Conservation (phyloP, 129 eudicot species). For the Escallonia herrerae region DNA sequence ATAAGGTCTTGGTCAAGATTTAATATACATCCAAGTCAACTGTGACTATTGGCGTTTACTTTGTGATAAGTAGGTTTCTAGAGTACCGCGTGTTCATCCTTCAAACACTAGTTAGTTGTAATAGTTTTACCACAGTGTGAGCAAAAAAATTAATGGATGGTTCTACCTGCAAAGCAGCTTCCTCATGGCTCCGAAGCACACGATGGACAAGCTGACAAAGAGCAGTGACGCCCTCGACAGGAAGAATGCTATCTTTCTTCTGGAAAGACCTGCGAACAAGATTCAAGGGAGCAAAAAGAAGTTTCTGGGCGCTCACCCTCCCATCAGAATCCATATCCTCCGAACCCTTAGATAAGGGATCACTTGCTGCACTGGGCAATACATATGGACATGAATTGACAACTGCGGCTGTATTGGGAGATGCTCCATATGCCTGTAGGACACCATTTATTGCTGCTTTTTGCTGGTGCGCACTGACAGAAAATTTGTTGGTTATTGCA, state of each 20-base stretch:
- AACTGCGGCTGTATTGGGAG: constrained; percentile 50
- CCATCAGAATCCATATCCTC: constrained; percentile 27
- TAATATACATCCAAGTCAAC: no score
- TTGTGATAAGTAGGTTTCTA: neutral
- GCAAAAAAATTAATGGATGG: neutral
- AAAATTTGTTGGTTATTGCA: constrained; percentile 86
- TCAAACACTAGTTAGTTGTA: no score
- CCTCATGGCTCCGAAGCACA: constrained; percentile 70
- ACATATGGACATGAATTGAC: constrained; percentile 85
- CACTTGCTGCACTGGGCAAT: constrained; percentile 53
- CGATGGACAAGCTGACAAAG: constrained; percentile 74
- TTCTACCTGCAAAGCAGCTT: constrained; percentile 76
- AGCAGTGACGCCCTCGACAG: constrained; percentile 80
- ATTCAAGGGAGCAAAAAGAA: constrained; percentile 54
- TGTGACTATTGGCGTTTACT: no score
- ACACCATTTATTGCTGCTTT: constrained; percentile 65
- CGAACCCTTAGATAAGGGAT: constrained; percentile 27
- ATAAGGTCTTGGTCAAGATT: no score
- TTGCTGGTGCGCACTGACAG: constrained; percentile 92
- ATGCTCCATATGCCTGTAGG: constrained; percentile 77
- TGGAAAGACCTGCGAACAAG: constrained; percentile 58
- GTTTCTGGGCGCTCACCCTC: constrained; percentile 37
- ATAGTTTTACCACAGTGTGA: no score
- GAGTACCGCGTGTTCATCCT: neutral
- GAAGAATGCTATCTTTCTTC: constrained; percentile 59